These are phyloP conservation scores for Jaenimonas drosophilae DNA, from an alignment of 208 protist species.

Conservation along the genomic window DNA sequence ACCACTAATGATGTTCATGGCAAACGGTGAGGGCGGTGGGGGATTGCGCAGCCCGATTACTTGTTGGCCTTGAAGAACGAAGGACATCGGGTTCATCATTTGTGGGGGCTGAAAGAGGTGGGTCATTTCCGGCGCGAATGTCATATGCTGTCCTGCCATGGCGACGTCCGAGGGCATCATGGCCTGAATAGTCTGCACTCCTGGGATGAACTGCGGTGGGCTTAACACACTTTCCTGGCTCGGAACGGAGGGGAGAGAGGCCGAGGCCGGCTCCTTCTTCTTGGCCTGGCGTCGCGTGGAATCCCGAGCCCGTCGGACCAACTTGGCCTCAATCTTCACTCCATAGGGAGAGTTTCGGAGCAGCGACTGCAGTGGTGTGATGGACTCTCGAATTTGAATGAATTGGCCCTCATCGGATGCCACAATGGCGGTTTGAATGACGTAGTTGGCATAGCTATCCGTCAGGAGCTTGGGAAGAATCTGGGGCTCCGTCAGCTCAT, in stretches of 20 bases:
- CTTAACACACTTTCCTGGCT: not conserved
- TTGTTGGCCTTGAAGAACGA: conserved; percentile 59
- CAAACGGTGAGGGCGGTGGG: conserved; percentile 24
- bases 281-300: conserved; percentile 29
- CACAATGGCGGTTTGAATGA: conserved; percentile 95
- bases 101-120: conserved; percentile 40
- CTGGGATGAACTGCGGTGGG: not conserved
- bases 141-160: conserved; percentile 26
- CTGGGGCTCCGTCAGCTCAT: conserved; percentile 90
- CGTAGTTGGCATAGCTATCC: conserved; percentile 98
- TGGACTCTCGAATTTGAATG: conserved; percentile 87
- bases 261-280: conserved; percentile 16
- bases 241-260: not conserved
- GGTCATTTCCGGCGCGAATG: conserved; percentile 44
- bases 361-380: conserved; percentile 88
- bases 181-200: conserved; percentile 7
- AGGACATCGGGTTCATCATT: conserved; percentile 47
- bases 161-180: conserved; percentile 24
- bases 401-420: conserved; percentile 90
- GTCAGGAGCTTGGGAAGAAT: conserved; percentile 89
- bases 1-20: conserved; percentile 48
- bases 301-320: conserved; percentile 60
- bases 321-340: conserved; percentile 94
- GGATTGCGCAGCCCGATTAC: conserved; percentile 45
- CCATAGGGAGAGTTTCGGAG: conserved; percentile 96